Conservation (phyloP, 2,329 filamentous ascomycete genomes). For the Microdochium paspali region DNA sequence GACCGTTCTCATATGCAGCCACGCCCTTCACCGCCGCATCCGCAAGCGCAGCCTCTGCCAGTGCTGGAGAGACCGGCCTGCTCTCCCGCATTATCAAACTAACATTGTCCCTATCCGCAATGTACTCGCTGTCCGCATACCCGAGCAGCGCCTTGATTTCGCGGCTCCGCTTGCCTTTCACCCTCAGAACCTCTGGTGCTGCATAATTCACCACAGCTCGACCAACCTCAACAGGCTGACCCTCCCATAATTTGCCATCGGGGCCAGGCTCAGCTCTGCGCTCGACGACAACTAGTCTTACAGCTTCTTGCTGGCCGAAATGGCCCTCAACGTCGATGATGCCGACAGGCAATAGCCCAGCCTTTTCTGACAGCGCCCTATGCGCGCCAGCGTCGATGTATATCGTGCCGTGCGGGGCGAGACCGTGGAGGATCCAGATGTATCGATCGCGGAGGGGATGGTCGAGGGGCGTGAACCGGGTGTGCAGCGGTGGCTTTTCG, state of each 20-base stretch:
- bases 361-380: conserved; percentile 70
- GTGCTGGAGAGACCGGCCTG: conserved; percentile 39
- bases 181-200: conserved; percentile 70
- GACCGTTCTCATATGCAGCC: not conserved
- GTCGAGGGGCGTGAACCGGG: conserved; percentile 77
- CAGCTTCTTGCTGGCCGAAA: conserved; percentile 89
- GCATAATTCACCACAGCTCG: conserved; percentile 89
- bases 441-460: conserved; percentile 86
- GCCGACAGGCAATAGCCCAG: conserved; percentile 82
- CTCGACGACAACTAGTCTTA: conserved; percentile 74
- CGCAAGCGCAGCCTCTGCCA: conserved; percentile 10
- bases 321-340: conserved; percentile 80
- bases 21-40: not conserved
- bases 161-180: conserved; percentile 74
- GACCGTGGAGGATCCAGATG: conserved; percentile 94
- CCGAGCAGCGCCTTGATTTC: conserved; percentile 76
- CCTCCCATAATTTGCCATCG: conserved; percentile 38
- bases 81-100: conserved; percentile 57
- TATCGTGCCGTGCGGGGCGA: conserved; percentile 80
- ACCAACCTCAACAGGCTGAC: conserved; percentile 63
- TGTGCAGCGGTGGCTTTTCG: conserved; percentile 63
- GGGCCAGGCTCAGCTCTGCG: conserved; percentile 29
- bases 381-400: conserved; percentile 91
- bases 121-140: conserved; percentile 91
- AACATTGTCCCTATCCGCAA: conserved; percentile 80